Base-by-base conservation (phyloP, 78 protist species). In the Reticulomyxa filosa region DNA sequence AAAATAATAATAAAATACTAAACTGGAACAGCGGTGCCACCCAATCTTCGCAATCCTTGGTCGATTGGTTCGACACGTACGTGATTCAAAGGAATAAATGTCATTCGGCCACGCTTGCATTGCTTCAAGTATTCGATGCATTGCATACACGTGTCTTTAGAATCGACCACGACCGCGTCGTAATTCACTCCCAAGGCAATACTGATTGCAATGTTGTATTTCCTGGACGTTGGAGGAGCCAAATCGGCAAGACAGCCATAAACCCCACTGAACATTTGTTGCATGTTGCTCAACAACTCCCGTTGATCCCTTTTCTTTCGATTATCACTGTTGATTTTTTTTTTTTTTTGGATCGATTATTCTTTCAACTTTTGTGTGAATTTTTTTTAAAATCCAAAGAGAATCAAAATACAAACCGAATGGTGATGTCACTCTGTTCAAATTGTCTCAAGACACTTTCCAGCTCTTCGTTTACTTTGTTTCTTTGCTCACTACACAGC, bases 121-220 rank as follows among this genome's bases (percentile, higher is more conserved):
- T 80, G 90, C 38, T 67, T 74, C 38, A 92, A 22, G 65, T 89
- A 89, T 51, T 73, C 29, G 57, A 59, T 20, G 30, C 52, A 1
- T 11, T 72, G 79, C 22, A 37, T 32, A 0, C 92, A 85, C 1
- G 86, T 62, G 7, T 26, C 46, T 61, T 83, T 78, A 8, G 63
- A 74, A 37, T 92, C 96, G 0, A 83, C 88, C 4, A 93, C 84
- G 33, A 93, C 68, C 2, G 98, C 90, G 13, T 93, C 92, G 75
- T 78, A 57, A 25, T 81, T 29, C 59, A 53, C 68, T 17, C 98
- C 98, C 69, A 93, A 46, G 8, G 92, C 87, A 23, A 85, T 70
- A 2, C 88, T 70, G 1, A 83, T 46, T 1, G 97, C 96, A 26
- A 61, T 30, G 22, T 63, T 26, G 81, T 83, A 88, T 59, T 73